phyloP scores from a whole-genome alignment of 2,329 filamentous ascomycete genomes.

The Trichoderma endophyticum region DNA sequence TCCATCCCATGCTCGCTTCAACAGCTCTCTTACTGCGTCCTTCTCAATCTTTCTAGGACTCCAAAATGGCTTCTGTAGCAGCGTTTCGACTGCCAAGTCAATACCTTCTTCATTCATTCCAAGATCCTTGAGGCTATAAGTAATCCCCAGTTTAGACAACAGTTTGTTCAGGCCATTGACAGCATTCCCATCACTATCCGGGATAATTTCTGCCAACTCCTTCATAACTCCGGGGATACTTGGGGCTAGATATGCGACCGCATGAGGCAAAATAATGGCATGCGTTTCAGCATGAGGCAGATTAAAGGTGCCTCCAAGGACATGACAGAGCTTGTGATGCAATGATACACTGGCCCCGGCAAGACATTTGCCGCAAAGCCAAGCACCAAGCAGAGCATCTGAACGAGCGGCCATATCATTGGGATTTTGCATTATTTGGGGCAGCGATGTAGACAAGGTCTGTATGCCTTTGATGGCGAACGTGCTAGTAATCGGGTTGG shows the following conservation, averaged over 20 bases:
- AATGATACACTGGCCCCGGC: constrained; percentile 60
- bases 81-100: constrained; percentile 58
- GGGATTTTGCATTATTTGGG: constrained; percentile 47
- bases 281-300: constrained; percentile 66
- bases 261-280: constrained; percentile 60
- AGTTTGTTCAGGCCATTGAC: constrained; percentile 55
- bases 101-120: constrained; percentile 60
- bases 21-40: constrained; percentile 50
- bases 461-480: constrained; percentile 57
- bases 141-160: constrained; percentile 49
- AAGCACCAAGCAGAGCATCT: constrained; percentile 58
- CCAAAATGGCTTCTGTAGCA: constrained; percentile 56
- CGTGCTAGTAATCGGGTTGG: constrained; percentile 57
- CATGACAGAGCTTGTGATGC: constrained; percentile 67
- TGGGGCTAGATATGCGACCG: constrained; percentile 60
- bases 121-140: constrained; percentile 51
- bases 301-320: constrained; percentile 60
- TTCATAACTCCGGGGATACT: constrained; percentile 50
- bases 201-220: constrained; percentile 51
- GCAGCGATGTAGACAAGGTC: constrained; percentile 52
- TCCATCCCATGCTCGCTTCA: constrained; percentile 59
- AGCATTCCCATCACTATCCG: constrained; percentile 56
- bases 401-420: constrained; percentile 1
- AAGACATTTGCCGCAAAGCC: constrained; percentile 60
- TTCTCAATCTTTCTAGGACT: constrained; percentile 56